These are phyloP conservation scores for Blastocystis hominis DNA, from an alignment of 352 stramenopile genomes.

Conservation along the genomic window DNA sequence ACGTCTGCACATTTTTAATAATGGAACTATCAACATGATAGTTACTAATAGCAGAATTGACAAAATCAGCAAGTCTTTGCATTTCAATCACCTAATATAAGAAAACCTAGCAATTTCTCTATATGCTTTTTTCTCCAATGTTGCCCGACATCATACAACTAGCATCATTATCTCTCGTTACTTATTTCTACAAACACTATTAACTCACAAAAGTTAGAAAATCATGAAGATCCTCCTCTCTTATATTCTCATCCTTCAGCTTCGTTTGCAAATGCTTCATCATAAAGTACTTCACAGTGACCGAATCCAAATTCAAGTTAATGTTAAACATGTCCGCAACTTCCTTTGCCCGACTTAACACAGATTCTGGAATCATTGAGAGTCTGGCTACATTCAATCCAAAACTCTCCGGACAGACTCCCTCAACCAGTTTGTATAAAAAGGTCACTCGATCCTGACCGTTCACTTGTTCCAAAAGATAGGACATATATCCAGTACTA, in stretches of 20 bases:
- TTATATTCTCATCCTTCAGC: not conserved
- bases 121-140: too few relatives aligned
- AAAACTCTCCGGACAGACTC: slow-evolving; percentile 92
- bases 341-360: slow-evolving; percentile 62
- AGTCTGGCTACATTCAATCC: slow-evolving; percentile 96
- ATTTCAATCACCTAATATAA: too few relatives aligned
- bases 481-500: slow-evolving; percentile 79
- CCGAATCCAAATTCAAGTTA: slow-evolving; percentile 17
- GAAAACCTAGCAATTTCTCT: too few relatives aligned
- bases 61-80: too few relatives aligned
- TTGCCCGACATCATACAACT: too few relatives aligned
- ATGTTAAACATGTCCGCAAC: slow-evolving; percentile 42
- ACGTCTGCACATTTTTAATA: too few relatives aligned
- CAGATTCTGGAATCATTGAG: slow-evolving; percentile 84
- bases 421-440: slow-evolving; percentile 90
- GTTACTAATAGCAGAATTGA: too few relatives aligned
- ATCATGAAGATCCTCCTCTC: too few relatives aligned
- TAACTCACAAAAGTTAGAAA: too few relatives aligned
- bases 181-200: too few relatives aligned
- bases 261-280: not conserved
- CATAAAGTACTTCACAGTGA: not conserved
- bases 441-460: slow-evolving; percentile 86
- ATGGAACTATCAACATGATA: too few relatives aligned
- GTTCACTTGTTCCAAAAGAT: slow-evolving; percentile 68
- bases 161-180: too few relatives aligned